A percentile compares a stretch with the other conserved stretches of the same genome.
These are phyloP conservation scores for Lepidium aucheri DNA, from an alignment of 345 rosid genomes.

Conservation along the genomic window DNA sequence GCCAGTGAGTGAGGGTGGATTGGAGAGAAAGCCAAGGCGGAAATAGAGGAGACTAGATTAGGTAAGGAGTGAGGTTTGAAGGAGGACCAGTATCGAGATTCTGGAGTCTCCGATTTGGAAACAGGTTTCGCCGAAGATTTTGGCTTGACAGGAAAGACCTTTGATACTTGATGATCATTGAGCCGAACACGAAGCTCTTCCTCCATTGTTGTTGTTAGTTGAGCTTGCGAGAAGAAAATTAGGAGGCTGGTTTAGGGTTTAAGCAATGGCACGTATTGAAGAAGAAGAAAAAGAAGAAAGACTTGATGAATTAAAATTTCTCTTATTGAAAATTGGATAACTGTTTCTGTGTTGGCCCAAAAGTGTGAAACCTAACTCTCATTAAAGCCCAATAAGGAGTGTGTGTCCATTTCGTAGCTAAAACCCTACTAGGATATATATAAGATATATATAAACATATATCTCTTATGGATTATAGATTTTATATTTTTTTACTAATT, in stretches of 20 bases:
- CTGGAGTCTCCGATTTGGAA: slow-evolving; percentile 52
- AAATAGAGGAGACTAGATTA: slow-evolving; percentile 44
- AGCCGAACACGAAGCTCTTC: slow-evolving; percentile 24
- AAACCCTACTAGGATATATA: no score
- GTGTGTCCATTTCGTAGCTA: no score
- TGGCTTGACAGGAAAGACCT: slow-evolving; percentile 54
- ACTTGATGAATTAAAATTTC: no score
- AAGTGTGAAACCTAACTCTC: no score
- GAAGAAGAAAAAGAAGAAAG: no score
- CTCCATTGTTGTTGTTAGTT: slow-evolving; percentile 15
- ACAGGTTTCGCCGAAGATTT: slow-evolving; percentile 57
- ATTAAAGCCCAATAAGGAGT: no score
- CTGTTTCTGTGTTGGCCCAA: no score
- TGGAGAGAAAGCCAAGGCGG: slow-evolving; percentile 70
- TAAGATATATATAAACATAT: no score
- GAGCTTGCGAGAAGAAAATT: background rate
- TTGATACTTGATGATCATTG: slow-evolving; percentile 29
- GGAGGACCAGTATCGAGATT: slow-evolving; percentile 85
- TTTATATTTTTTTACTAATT: no score
- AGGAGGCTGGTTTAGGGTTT: slow-evolving; percentile 16
- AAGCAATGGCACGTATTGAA: background rate
- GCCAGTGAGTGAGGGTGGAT: slow-evolving; percentile 49
- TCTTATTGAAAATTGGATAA: no score
- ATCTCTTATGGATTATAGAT: no score
- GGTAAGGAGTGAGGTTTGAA: slow-evolving; percentile 57